Evolutionary conservation across 2,329 filamentous ascomycete species (phyloP).

Genomic region (Gliomastix tumulicola): DNA sequence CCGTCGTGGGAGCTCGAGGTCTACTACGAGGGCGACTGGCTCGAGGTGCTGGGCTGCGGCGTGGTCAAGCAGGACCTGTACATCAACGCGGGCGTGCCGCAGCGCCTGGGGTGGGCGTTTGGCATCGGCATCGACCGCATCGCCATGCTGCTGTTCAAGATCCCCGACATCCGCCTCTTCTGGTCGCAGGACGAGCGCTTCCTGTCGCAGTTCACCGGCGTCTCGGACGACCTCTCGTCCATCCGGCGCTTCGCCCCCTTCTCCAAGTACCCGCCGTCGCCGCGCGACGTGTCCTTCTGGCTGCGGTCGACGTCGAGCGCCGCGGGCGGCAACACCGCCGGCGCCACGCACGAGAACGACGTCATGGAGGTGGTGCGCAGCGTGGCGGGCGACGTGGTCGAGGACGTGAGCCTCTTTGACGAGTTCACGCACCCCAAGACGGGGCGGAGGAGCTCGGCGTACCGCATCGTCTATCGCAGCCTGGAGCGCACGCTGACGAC

Average conservation of each 20-base stretch:
- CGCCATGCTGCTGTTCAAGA: constrained; percentile 94
- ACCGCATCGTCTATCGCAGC: constrained; percentile 89
- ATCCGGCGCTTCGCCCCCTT: constrained; percentile 72
- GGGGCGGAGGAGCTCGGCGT: constrained; percentile 77
- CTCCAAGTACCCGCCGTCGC: constrained; percentile 83
- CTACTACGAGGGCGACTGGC: constrained; percentile 89
- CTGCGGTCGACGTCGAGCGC: constrained; percentile 42
- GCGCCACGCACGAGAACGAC: constrained; percentile 83
- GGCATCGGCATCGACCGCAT: constrained; percentile 90
- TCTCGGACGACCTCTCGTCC: constrained; percentile 40
- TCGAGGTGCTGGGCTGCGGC: constrained; percentile 91
- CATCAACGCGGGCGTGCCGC: constrained; percentile 66
- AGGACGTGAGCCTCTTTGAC: constrained; percentile 81
- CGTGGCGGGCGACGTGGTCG: constrained; percentile 74
- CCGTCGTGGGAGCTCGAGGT: constrained; percentile 96
- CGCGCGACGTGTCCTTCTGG: constrained; percentile 96
- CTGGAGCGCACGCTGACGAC: constrained; percentile 86
- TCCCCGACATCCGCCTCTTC: constrained; percentile 93
- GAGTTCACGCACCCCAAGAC: constrained; percentile 86
- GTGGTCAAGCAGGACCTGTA: constrained; percentile 80
- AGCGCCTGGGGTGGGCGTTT: constrained; percentile 88
- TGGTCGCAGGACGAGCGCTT: constrained; percentile 87
- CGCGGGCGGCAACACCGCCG: constrained; percentile 38
- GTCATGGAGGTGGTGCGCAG: constrained; percentile 91
- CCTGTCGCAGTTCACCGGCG: constrained; percentile 70